Conservation (phyloP, 2,329 filamentous ascomycete genomes). For the Aspergillus tanneri region DNA sequence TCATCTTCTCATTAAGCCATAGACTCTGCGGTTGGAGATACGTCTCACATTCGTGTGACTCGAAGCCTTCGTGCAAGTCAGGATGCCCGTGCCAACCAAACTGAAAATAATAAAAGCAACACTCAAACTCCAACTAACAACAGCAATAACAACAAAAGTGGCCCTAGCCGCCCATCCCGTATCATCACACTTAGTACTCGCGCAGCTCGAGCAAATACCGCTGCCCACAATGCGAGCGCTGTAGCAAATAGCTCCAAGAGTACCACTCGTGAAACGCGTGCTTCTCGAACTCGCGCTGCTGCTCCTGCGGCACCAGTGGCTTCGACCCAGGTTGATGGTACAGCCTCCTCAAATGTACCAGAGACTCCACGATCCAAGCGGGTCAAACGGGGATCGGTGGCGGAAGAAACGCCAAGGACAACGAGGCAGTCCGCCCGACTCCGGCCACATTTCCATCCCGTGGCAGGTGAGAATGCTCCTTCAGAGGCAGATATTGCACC, state of each 20-base stretch:
- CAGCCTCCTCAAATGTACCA: conserved; percentile 17
- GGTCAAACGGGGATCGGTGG: conserved; percentile 29
- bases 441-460: conserved; percentile 24
- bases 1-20: conserved; percentile 13
- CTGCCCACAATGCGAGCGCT: conserved; percentile 4
- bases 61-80: conserved; percentile 25
- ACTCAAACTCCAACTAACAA: conserved; percentile 6
- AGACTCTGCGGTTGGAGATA: conserved; percentile 20
- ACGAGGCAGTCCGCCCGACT: conserved; percentile 38
- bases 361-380: conserved; percentile 36
- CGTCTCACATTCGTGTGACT: conserved; percentile 22
- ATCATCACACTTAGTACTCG: conserved; percentile 26
- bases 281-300: conserved; percentile 22
- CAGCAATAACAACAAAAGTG: conserved; percentile 11
- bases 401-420: conserved; percentile 34
- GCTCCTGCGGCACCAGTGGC: conserved; percentile 2
- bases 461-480: conserved; percentile 19
- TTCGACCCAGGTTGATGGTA: conserved; percentile 14
- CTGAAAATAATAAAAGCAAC: conserved; percentile 18
- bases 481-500: conserved; percentile 7
- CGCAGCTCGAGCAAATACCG: conserved; percentile 12
- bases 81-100: conserved; percentile 22
- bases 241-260: conserved; percentile 7
- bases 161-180: conserved; percentile 20
- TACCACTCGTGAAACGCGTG: conserved; percentile 24